Conservation (phyloP, 371 early-diverging fungal genomes). For the Dichotomocladium elegans region DNA sequence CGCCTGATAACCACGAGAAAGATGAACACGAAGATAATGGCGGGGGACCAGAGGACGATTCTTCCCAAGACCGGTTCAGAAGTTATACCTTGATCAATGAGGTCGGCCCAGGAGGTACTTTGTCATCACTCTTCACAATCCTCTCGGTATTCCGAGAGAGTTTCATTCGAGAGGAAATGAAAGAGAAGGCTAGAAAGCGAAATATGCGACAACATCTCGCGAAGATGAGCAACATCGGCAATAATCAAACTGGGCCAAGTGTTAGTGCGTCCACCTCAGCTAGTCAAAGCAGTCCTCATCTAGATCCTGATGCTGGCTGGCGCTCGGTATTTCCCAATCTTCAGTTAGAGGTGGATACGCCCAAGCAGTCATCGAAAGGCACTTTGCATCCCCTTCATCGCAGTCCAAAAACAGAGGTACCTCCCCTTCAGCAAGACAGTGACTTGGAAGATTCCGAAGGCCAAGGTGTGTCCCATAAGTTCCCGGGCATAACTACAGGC, state of each 20-base stretch:
- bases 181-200: conserved; percentile 35
- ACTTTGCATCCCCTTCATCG: background rate
- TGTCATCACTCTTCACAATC: conserved; percentile 90
- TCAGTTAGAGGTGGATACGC: conserved; percentile 17
- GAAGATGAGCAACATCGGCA: background rate
- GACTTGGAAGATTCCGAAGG: conserved; percentile 8
- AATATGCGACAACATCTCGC: conserved; percentile 9
- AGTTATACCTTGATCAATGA: conserved; percentile 82
- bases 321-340: conserved; percentile 44
- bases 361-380: too few species aligned
- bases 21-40: conserved; percentile 17
- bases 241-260: background rate
- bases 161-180: conserved; percentile 54
- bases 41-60: conserved; percentile 3
- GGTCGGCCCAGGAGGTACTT: conserved; percentile 86
- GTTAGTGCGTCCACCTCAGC: background rate
- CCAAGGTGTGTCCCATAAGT: too few species aligned
- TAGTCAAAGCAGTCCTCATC: background rate
- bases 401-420: too few species aligned
- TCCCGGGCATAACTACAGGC: too few species aligned
- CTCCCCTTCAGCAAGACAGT: background rate
- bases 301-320: conserved; percentile 26
- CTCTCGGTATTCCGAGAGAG: conserved; percentile 88
- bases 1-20: conserved; percentile 30
- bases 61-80: conserved; percentile 26